Evolutionary conservation across 1,284 basidiomycete species (phyloP), one percentile per base, ranked within the genome.

Genomic region (Irpex rosettiformis): DNA sequence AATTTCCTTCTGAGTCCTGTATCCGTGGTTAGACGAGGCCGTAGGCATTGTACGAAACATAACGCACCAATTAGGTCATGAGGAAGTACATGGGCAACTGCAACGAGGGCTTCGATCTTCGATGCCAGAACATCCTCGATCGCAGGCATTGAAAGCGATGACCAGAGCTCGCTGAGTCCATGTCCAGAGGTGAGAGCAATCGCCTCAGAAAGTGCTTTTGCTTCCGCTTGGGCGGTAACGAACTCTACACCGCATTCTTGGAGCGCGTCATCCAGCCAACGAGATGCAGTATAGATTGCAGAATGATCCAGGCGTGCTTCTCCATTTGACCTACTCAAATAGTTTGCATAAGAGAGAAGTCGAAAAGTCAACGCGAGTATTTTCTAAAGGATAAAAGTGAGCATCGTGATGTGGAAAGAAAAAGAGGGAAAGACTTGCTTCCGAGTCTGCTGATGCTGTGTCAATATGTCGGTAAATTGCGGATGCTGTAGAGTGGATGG

Each of bases 101-200:
- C 22, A 28, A 48, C 42, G 13, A 61, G 54, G 10, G 43, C 11
- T 6, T 10, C 24, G 21, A 61, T 42, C 40, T 43, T 58, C 1
- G 42, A 30, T 4, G 40, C 18, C 3, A 42, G 43, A 10, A 21
- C 18, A 6, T 27, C 47, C 13, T 49, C 11, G 25, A 52, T 18
- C 7, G 45, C 7, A 11, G 7, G 30, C 7, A 21, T 4, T 40
- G 25, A 25, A 21, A 30, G 11, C 21, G 42, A 29, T 27, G 49
- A 25, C 59, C 59, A 64, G 22, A 64, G 43, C 21, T 60, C 53
- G 7, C 52, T 22, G 6, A 88, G 66, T 25, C 85, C 85, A 25
- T 79, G 73, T 8, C 86, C 86, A 21, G 78, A 77, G 16, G 78
- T 77, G 4, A 79, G 74, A n/a, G 79, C 79, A n/a, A 83, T 71